Evolutionary conservation across 2,329 filamentous ascomycete species (phyloP).

Genomic region (Onygena corvina): DNA sequence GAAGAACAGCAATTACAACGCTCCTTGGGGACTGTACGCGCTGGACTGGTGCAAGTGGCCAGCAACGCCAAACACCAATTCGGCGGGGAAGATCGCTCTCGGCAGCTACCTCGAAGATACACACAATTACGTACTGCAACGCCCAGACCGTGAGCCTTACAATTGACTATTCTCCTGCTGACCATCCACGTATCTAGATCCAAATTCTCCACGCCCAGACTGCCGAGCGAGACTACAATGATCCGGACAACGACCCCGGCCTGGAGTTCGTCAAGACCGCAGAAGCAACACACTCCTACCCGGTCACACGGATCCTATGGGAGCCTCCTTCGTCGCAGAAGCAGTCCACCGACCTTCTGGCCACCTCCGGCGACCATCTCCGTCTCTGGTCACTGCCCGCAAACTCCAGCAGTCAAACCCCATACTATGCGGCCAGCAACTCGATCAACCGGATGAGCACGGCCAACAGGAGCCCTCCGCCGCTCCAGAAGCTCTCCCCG

Average conservation of each 20-base stretch:
- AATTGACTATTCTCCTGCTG: neutral
- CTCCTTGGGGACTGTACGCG: constrained; percentile 90
- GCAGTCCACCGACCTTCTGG: constrained; percentile 84
- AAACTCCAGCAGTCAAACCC: constrained; percentile 39
- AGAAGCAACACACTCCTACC: constrained; percentile 95
- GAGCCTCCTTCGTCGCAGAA: constrained; percentile 92
- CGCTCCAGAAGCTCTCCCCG: constrained; percentile 73
- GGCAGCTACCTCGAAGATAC: constrained; percentile 96
- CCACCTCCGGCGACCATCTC: constrained; percentile 88
- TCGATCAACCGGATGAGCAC: constrained; percentile 56
- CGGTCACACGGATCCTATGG: constrained; percentile 89
- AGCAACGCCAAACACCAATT: constrained; percentile 51
- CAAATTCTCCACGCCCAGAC: constrained; percentile 91
- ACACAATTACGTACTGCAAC: constrained; percentile 72
- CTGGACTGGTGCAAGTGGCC: constrained; percentile 99
- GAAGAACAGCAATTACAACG: constrained; percentile 80
- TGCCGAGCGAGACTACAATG: constrained; percentile 48
- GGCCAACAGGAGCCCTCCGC: constrained; percentile 39
- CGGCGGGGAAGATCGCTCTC: constrained; percentile 83
- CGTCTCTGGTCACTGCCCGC: constrained; percentile 81
- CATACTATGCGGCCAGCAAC: constrained; percentile 48
- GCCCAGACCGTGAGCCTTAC: too few relatives aligned
- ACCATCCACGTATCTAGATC: constrained; percentile 47
- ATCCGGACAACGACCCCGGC: constrained; percentile 56
- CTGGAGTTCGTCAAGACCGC: constrained; percentile 88